Conservation (phyloP, 441 rosid species). For the Mallotus repandus region DNA sequence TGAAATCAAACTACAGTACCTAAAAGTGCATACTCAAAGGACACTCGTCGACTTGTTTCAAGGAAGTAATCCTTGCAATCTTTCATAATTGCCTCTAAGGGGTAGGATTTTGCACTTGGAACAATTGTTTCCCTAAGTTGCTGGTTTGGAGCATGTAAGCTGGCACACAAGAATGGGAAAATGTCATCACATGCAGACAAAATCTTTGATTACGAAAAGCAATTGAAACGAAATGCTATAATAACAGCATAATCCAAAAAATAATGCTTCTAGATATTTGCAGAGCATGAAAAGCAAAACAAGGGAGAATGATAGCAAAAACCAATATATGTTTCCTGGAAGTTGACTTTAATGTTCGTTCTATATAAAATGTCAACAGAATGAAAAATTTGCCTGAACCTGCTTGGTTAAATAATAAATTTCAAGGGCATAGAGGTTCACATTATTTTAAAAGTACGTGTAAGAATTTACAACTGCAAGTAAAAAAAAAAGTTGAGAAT, state of each 20-base stretch:
- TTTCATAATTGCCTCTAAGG: slow-evolving; percentile 84
- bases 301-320: neutral
- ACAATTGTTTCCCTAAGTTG: slow-evolving; percentile 83
- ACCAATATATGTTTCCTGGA: neutral
- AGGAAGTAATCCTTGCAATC: slow-evolving; percentile 85
- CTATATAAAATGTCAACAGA: neutral
- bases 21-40: slow-evolving; percentile 88
- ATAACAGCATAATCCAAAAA: neutral
- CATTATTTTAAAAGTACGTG: neutral
- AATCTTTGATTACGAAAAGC: neutral
- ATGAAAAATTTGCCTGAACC: neutral
- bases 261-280: neutral
- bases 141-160: slow-evolving; percentile 96
- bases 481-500: neutral
- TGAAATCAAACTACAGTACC: slow-evolving; percentile 44
- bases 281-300: neutral
- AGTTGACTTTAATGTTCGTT: no score
- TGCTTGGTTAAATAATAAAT: neutral
- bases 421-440: neutral
- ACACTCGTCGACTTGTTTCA: slow-evolving; percentile 79
- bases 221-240: slow-evolving; percentile 4
- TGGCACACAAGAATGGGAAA: slow-evolving; percentile 26
- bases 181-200: neutral
- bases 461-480: neutral
- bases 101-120: slow-evolving; percentile 95